phyloP scores from a whole-genome alignment of 257 asterid species.

The Lycium barbarum region DNA sequence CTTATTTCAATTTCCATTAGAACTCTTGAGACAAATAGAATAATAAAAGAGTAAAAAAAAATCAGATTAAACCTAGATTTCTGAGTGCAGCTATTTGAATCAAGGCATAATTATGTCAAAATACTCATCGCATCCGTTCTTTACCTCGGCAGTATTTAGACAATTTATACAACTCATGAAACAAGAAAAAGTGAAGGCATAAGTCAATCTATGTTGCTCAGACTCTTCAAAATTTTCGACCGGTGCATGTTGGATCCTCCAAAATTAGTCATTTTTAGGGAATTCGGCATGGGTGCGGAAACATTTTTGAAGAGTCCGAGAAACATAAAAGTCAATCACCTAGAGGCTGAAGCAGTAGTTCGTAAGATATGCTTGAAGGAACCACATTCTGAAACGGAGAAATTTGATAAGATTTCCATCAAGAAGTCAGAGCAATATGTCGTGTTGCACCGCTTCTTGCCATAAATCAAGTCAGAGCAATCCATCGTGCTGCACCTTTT shows the following conservation, averaged over 20 bases:
- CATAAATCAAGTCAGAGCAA: neutral
- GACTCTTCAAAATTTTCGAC: too few species aligned
- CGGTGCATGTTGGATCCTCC: too few species aligned
- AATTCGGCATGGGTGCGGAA: too few species aligned
- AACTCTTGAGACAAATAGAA: neutral
- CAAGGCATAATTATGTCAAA: neutral
- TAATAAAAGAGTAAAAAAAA: too few species aligned
- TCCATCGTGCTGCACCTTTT: neutral
- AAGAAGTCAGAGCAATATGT: neutral
- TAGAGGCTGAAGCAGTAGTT: neutral
- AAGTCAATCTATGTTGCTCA: neutral
- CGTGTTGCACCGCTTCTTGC: neutral
- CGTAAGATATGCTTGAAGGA: neutral
- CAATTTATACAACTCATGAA: conserved; percentile 49
- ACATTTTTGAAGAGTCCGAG: too few species aligned
- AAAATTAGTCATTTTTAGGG: too few species aligned
- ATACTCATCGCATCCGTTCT: neutral
- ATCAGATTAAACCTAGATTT: neutral
- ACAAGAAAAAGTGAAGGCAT: conserved; percentile 40
- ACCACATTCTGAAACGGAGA: neutral
- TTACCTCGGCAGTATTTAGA: conserved; percentile 41
- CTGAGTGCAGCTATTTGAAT: neutral
- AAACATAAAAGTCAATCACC: neutral
- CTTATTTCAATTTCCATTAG: too few species aligned
- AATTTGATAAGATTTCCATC: neutral